Evolutionary conservation across 371 early-diverging fungal genomes (phyloP), one percentile per base, ranked within the genome.

Genomic region (Mortierella sp.): DNA sequence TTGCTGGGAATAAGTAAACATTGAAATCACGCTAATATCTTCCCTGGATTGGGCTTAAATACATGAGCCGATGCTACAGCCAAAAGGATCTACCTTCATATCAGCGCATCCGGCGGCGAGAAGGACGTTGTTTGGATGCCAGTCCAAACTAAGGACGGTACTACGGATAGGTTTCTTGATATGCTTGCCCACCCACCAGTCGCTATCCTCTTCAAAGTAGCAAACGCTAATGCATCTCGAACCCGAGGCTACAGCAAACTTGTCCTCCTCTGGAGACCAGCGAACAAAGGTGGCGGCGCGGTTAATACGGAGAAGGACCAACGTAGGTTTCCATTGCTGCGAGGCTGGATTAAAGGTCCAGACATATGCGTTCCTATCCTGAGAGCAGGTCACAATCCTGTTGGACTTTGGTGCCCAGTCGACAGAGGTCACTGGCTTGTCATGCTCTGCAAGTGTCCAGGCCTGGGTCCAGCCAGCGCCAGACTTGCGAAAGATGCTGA

Each of bases 291-390:
- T 98, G 1, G 99, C 99, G 24, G 98, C 98, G 55, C 98, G 94
- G 89, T 97, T 96, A 85, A 98, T 94, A 68, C 98, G 94, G 66
- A 99, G 86, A 40, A 97, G 90, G 24, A 99, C 99, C 49, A 98
- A 88, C 35, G 94, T 96, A 37, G 97, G 98, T 84, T 95, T 95
- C 98, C 98, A 99, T 22, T 85, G 78, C 39, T 72, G 73, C 47
- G 87, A 83, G 11, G 69, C 64, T 1, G 79, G 78, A 68, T 96
- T 97, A 47, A 90, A 86, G 5, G 91, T 94, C 99, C 99, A 99
- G 39, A 99, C 99, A 83, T 98, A 99, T 22, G 98, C 98, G 83
- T 99, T 98, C 72, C 97, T 93, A 86, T 99, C 99, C 88, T 98
- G 98, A 61, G 97, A 96, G 86, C 98, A 97, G 28, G 98, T 95